Percentiles rank a stretch among this genome's conserved stretches.
Evolutionary conservation across 352 stramenopile genomes (phyloP).

Genomic region (Pelagophyceae sp.): DNA sequence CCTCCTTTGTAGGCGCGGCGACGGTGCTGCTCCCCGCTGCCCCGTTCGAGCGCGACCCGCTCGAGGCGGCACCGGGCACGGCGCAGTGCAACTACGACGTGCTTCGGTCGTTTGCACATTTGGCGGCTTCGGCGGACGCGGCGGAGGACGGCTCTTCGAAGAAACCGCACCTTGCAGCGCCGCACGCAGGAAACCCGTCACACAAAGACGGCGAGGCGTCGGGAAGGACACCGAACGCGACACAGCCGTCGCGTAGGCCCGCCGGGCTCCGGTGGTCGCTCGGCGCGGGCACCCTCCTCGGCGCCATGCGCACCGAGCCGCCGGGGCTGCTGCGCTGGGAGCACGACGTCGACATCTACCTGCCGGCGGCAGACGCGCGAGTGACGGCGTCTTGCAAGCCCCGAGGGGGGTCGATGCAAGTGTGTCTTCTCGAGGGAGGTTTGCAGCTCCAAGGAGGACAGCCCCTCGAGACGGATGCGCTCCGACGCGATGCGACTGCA

Average conservation of each 20-base stretch:
- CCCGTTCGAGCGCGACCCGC: not conserved
- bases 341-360: conserved; percentile 18
- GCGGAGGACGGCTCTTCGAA: too few relatives aligned
- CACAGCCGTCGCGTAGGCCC: not conserved
- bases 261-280: not conserved
- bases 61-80: not conserved
- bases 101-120: not conserved
- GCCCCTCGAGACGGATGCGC: too few relatives aligned
- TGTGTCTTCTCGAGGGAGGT: too few relatives aligned
- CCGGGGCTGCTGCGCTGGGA: conserved; percentile 7
- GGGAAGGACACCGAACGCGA: too few relatives aligned
- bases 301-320: conserved; percentile 1
- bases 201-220: too few relatives aligned
- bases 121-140: too few relatives aligned
- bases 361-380: not conserved
- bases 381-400: too few relatives aligned
- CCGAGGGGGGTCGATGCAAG: too few relatives aligned
- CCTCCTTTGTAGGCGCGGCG: not conserved
- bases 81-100: conserved; percentile 21
- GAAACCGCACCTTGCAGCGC: too few relatives aligned
- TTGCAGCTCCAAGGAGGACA: too few relatives aligned
- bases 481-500: too few relatives aligned
- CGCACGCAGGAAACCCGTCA: too few relatives aligned
- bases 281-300: conserved; percentile 11
- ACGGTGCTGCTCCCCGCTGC: not conserved